These are phyloP conservation scores for Trypanosomatidae sp. DNA, from an alignment of 208 protist species.

Conservation along the genomic window DNA sequence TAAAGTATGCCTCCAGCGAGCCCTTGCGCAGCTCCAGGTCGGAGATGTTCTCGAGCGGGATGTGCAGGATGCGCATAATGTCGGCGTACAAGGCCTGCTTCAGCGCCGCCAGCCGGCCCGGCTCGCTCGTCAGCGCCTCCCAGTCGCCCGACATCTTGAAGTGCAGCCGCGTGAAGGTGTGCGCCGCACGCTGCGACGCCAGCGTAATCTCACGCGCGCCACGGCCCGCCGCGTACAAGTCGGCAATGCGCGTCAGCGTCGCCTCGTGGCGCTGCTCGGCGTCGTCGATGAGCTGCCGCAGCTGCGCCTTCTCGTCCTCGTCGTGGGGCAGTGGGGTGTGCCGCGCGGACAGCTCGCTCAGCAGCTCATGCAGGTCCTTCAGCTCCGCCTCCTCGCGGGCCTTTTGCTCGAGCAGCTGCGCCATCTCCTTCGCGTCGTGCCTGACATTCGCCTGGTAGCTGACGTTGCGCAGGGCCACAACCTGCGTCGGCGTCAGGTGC, in stretches of 20 bases:
- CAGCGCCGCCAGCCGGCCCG: constrained; percentile 21
- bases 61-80: constrained; percentile 19
- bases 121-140: constrained; percentile 25
- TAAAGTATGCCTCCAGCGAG: constrained; percentile 46
- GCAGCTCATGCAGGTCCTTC: constrained; percentile 26
- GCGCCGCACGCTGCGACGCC: constrained; percentile 13
- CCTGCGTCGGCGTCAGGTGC: constrained; percentile 22
- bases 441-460: constrained; percentile 16
- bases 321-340: constrained; percentile 36
- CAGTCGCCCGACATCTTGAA: constrained; percentile 55
- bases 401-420: constrained; percentile 22
- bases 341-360: constrained; percentile 33
- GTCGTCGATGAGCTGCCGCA: constrained; percentile 29
- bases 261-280: constrained; percentile 31
- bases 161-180: constrained; percentile 42
- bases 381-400: constrained; percentile 51
- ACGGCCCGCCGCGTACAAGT: constrained; percentile 39
- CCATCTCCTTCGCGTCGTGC: constrained; percentile 56
- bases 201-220: constrained; percentile 43
- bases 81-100: constrained; percentile 24
- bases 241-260: constrained; percentile 37
- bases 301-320: constrained; percentile 58
- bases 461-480: constrained; percentile 13
- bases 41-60: constrained; percentile 24
- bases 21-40: constrained; percentile 26